A percentile compares a stretch with the other conserved stretches of the same genome.
Conservation (phyloP, 805 yeast species). For the Cyberlindnera nakhonratchasimensis region DNA sequence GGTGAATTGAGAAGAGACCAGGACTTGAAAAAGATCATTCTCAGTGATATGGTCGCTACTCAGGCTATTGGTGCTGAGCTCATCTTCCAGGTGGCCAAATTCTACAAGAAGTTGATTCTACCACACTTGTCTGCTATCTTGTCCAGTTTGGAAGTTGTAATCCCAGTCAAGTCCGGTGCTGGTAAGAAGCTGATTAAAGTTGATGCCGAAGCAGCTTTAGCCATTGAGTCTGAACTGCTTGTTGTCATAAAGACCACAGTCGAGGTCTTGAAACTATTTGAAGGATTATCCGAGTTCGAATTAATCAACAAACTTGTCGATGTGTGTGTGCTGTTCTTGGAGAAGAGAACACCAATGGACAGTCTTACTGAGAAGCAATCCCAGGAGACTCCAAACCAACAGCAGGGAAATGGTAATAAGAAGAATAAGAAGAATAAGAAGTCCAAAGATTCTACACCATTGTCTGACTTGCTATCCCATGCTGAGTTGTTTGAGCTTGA, state of each 20-base stretch:
- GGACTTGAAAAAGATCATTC: slow-evolving; percentile 42
- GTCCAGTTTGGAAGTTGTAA: slow-evolving; percentile 51
- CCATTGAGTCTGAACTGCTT: slow-evolving; percentile 32
- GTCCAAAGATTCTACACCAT: slow-evolving; percentile 44
- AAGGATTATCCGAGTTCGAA: slow-evolving; percentile 46
- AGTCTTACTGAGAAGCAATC: slow-evolving; percentile 27
- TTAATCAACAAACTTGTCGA: slow-evolving; percentile 56
- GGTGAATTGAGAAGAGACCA: slow-evolving; percentile 55
- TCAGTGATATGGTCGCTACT: slow-evolving; percentile 39
- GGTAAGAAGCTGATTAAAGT: slow-evolving; percentile 40
- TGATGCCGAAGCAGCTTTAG: slow-evolving; percentile 32
- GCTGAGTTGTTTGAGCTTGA: slow-evolving; percentile 48
- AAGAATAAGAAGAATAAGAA: slow-evolving; percentile 42
- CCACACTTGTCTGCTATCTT: slow-evolving; percentile 51
- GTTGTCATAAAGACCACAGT: slow-evolving; percentile 31
- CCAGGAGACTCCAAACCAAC: slow-evolving; percentile 33
- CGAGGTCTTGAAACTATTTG: slow-evolving; percentile 32
- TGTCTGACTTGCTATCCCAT: slow-evolving; percentile 68
- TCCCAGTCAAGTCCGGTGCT: slow-evolving; percentile 45
- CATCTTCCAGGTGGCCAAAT: slow-evolving; percentile 30
- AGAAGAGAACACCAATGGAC: slow-evolving; percentile 32
- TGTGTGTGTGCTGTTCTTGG: slow-evolving; percentile 42
- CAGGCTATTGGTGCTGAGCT: slow-evolving; percentile 45
- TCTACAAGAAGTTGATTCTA: slow-evolving; percentile 34
- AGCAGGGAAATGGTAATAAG: slow-evolving; percentile 23